Evolutionary conservation across 169 alveolate species (phyloP).

Genomic region (Plasmodium malariae): DNA sequence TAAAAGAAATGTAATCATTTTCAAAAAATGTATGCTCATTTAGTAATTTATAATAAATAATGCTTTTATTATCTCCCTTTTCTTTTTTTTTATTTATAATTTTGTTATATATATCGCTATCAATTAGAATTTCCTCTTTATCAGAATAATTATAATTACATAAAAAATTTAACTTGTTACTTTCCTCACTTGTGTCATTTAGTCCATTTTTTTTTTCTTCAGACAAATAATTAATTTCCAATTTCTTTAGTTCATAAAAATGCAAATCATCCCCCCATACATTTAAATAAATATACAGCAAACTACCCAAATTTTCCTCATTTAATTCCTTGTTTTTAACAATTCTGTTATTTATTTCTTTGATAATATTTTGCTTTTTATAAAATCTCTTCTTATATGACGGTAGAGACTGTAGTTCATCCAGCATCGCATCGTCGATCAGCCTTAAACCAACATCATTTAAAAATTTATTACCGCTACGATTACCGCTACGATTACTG

Average conservation of each 20-base stretch:
- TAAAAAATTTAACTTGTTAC: slow-evolving; percentile 9
- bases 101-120: slow-evolving; percentile 20
- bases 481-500: background rate
- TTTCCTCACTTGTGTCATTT: background rate
- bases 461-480: background rate
- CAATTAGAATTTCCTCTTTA: slow-evolving; percentile 14
- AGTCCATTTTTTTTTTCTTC: background rate
- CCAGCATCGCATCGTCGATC: slow-evolving; percentile 11
- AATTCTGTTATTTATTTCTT: slow-evolving; percentile 24
- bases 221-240: slow-evolving; percentile 1
- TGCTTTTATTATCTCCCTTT: background rate
- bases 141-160: background rate
- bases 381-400: slow-evolving; percentile 62
- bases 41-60: background rate
- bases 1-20: slow-evolving; percentile 64
- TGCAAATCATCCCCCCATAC: slow-evolving; percentile 68
- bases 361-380: slow-evolving; percentile 34
- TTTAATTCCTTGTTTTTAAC: background rate
- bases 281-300: slow-evolving; percentile 32
- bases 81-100: background rate
- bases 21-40: background rate
- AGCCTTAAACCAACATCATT: background rate
- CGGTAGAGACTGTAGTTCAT: slow-evolving; percentile 18
- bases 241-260: slow-evolving; percentile 54
- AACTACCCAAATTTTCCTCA: background rate